These are phyloP conservation scores for Drechslerella dactyloides DNA, from an alignment of 2,329 filamentous ascomycete species.

Conservation along the genomic window DNA sequence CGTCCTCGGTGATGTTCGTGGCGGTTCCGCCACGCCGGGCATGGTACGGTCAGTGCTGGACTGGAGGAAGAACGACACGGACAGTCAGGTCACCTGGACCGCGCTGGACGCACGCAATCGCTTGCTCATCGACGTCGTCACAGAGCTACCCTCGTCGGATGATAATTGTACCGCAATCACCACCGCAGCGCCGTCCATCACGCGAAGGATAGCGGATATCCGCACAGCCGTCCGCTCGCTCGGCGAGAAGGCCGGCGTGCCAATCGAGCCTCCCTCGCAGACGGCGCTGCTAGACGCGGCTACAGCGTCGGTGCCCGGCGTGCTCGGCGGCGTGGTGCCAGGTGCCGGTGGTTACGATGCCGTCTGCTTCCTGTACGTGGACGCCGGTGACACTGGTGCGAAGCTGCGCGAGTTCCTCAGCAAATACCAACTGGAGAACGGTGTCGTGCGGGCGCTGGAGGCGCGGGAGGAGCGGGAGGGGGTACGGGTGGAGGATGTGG, in stretches of 20 bases:
- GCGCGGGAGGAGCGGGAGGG: conserved; percentile 78
- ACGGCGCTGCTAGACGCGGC: conserved; percentile 82
- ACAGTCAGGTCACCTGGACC: conserved; percentile 73
- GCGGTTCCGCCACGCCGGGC: conserved; percentile 86
- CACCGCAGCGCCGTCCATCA: conserved; percentile 20
- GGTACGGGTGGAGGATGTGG: conserved; percentile 56
- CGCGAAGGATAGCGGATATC: conserved; percentile 62
- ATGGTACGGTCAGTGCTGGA: conserved; percentile 93
- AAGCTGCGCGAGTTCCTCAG: conserved; percentile 68
- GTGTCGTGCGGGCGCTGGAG: conserved; percentile 71
- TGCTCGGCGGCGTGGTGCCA: conserved; percentile 89
- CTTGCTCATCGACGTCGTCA: conserved; percentile 60
- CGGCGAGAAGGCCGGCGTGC: conserved; percentile 75
- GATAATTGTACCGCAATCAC: conserved; percentile 5
- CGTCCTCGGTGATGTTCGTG: conserved; percentile 95
- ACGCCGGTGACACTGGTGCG: conserved; percentile 70
- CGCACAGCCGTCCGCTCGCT: conserved; percentile 75
- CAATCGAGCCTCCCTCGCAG: conserved; percentile 87
- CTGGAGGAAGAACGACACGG: conserved; percentile 73
- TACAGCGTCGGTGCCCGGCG: conserved; percentile 71
- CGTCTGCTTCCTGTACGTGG: conserved; percentile 76
- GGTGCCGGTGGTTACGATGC: conserved; percentile 95
- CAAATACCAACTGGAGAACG: conserved; percentile 62
- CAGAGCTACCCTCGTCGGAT: conserved; percentile 2
- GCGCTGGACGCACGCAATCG: conserved; percentile 77